phyloP scores from a whole-genome alignment of 2,329 filamentous ascomycete species.

The Verticillium alfalfae region DNA sequence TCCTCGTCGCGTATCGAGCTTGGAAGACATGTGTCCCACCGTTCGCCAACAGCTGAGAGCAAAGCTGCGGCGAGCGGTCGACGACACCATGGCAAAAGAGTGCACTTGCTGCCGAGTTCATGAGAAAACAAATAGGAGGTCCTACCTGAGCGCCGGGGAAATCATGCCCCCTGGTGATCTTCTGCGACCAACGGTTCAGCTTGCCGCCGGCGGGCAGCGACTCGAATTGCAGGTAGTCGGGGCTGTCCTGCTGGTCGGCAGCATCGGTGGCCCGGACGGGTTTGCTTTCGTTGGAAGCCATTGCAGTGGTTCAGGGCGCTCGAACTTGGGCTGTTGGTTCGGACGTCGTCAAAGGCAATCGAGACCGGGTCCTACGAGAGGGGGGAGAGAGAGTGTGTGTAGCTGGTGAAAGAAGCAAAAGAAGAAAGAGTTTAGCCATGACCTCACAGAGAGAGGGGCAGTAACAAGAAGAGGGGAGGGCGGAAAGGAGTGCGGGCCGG shows the following conservation, averaged over 20 bases:
- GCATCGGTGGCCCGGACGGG: neutral
- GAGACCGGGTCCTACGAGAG: too few relatives aligned
- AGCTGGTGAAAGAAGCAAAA: too few relatives aligned
- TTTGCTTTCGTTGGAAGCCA: neutral
- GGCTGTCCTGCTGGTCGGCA: slow-evolving; percentile 32
- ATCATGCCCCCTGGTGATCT: slow-evolving; percentile 78
- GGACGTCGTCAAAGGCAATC: too few relatives aligned
- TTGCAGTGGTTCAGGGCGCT: neutral
- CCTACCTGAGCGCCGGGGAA: slow-evolving; percentile 82
- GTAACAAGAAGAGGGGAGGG: too few relatives aligned
- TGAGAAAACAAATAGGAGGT: neutral
- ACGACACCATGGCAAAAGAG: neutral
- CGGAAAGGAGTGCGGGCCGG: neutral
- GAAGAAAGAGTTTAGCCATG: too few relatives aligned
- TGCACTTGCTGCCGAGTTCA: neutral
- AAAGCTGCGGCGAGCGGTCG: too few relatives aligned
- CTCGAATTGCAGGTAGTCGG: slow-evolving; percentile 49
- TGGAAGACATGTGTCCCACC: neutral
- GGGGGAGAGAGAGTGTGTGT: too few relatives aligned
- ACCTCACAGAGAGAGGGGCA: too few relatives aligned
- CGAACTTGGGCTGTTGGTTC: too few relatives aligned
- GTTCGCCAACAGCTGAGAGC: too few relatives aligned
- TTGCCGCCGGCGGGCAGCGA: slow-evolving; percentile 44
- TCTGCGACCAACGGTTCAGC: slow-evolving; percentile 82
- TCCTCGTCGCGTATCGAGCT: neutral